Percentiles rank a stretch among this genome's conserved stretches.
Evolutionary conservation across 2,329 filamentous ascomycete species (phyloP).

Genomic region (Trichoderma guizhouense): DNA sequence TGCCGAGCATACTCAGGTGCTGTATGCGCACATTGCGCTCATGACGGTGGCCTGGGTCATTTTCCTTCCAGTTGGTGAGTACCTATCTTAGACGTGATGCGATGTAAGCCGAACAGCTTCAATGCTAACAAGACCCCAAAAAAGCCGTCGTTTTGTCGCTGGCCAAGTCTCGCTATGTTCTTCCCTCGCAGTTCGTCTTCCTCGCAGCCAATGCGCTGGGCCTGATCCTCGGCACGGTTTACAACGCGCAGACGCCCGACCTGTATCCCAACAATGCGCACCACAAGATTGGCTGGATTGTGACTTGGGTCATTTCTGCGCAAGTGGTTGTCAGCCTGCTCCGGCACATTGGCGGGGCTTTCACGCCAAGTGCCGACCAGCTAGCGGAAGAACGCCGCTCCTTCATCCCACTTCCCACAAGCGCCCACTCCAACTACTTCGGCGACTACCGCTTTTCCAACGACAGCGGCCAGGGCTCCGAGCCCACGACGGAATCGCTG

Average conservation of each 20-base stretch:
- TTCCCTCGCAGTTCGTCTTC: conserved; percentile 67
- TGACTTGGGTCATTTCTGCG: conserved; percentile 66
- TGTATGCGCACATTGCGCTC: conserved; percentile 67
- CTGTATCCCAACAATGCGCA: conserved; percentile 87
- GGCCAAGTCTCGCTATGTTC: conserved; percentile 69
- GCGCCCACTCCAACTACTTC: conserved; percentile 46
- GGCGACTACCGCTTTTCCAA: conserved; percentile 58
- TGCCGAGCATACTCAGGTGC: conserved; percentile 49
- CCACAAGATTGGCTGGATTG: conserved; percentile 81
- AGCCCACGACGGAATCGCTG: conserved; percentile 64
- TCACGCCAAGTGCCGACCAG: not conserved
- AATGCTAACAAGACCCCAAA: not conserved
- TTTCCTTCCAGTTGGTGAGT: conserved; percentile 63
- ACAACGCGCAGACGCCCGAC: conserved; percentile 79
- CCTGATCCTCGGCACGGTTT: conserved; percentile 63
- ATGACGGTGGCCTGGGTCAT: conserved; percentile 73
- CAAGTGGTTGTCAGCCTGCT: conserved; percentile 69
- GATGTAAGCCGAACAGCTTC: not conserved
- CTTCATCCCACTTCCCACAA: conserved; percentile 62
- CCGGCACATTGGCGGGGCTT: conserved; percentile 49
- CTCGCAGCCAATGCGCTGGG: conserved; percentile 61
- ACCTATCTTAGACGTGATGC: conserved; percentile 33
- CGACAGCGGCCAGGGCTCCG: conserved; percentile 73
- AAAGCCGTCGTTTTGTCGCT: conserved; percentile 83
- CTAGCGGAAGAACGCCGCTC: conserved; percentile 47